Conservation (phyloP, 2,329 filamentous ascomycete species). For the Fusarium setosum region DNA sequence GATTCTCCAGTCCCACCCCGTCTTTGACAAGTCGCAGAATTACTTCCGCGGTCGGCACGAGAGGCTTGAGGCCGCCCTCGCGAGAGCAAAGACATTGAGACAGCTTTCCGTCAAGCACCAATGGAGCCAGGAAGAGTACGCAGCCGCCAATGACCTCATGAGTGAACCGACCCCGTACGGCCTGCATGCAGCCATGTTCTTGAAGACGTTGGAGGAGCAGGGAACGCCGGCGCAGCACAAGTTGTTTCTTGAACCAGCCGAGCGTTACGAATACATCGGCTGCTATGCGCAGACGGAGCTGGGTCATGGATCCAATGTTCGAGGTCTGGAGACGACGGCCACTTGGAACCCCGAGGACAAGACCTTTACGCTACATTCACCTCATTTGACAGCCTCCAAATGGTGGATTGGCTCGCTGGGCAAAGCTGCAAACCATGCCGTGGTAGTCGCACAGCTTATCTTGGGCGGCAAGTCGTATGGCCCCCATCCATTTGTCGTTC, state of each 20-base stretch:
- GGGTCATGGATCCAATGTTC: conserved; percentile 82
- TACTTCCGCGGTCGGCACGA: conserved; percentile 79
- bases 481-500: conserved; percentile 83
- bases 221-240: conserved; percentile 79
- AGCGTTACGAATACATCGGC: conserved; percentile 78
- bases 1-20: conserved; percentile 73
- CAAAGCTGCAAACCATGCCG: conserved; percentile 79
- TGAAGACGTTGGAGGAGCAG: conserved; percentile 74
- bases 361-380: conserved; percentile 80
- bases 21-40: conserved; percentile 84
- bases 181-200: conserved; percentile 69
- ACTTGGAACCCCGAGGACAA: conserved; percentile 80
- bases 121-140: conserved; percentile 75
- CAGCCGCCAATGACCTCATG: conserved; percentile 74
- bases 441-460: conserved; percentile 82
- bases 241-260: conserved; percentile 75
- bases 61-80: conserved; percentile 76
- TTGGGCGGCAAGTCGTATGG: conserved; percentile 76
- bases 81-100: conserved; percentile 75
- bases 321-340: conserved; percentile 77
- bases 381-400: conserved; percentile 79
- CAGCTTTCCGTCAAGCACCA: conserved; percentile 74
- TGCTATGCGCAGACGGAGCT: conserved; percentile 87
- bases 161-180: conserved; percentile 80
- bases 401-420: conserved; percentile 89